Percentiles rank a stretch among this genome's conserved stretches.
These are phyloP conservation scores for Proliferodiscus dingleyae DNA, from an alignment of 2,329 filamentous ascomycete species.

Conservation along the genomic window DNA sequence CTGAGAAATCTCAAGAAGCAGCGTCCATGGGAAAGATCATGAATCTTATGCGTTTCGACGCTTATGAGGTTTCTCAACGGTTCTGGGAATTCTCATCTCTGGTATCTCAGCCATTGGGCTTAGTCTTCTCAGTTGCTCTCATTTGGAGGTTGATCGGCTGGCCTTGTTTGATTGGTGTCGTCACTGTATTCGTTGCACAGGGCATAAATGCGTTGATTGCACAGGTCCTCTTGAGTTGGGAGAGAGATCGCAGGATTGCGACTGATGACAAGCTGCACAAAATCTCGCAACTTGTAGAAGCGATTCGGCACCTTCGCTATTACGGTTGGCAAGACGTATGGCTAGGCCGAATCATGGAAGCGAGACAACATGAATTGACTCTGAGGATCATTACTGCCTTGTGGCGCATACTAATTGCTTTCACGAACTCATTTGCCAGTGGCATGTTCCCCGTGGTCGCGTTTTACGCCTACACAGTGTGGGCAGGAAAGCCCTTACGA, in stretches of 20 bases:
- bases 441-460: slow-evolving; percentile 74
- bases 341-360: slow-evolving; percentile 64
- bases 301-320: slow-evolving; percentile 29
- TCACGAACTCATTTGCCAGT: slow-evolving; percentile 66
- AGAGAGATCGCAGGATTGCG: slow-evolving; percentile 64
- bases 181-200: slow-evolving; percentile 66
- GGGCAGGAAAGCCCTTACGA: slow-evolving; percentile 62
- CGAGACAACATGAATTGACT: slow-evolving; percentile 62
- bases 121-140: slow-evolving; percentile 68
- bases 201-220: slow-evolving; percentile 64
- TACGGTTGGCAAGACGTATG: slow-evolving; percentile 75
- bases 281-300: slow-evolving; percentile 78
- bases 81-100: slow-evolving; percentile 86
- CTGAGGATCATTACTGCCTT: slow-evolving; percentile 59
- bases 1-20: slow-evolving; percentile 42
- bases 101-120: slow-evolving; percentile 68
- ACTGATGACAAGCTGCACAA: slow-evolving; percentile 76
- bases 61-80: slow-evolving; percentile 72
- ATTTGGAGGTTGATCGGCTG: slow-evolving; percentile 77
- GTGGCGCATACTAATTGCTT: slow-evolving; percentile 57
- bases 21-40: slow-evolving; percentile 88
- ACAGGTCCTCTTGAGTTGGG: slow-evolving; percentile 59
- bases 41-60: slow-evolving; percentile 74
- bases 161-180: slow-evolving; percentile 68
- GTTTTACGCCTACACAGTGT: slow-evolving; percentile 74